Evolutionary conservation across 257 asterid genomes (phyloP).

Genomic region (Fraxinus pennsylvanica): DNA sequence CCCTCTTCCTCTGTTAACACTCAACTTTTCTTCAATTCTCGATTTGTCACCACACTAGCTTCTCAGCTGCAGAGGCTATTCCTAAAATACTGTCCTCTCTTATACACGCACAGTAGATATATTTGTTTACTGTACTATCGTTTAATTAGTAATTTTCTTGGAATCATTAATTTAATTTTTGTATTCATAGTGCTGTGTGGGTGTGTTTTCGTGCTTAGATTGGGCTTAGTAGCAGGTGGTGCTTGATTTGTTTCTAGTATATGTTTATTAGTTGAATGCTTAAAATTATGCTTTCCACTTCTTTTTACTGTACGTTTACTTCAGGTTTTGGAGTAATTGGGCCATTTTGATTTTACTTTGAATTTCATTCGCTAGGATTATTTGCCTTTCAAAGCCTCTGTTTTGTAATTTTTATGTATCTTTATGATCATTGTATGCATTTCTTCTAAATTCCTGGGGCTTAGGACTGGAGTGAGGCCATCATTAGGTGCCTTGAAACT

Average conservation of each 20-base stretch:
- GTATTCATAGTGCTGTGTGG: background rate
- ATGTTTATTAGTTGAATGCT: background rate
- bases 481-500: background rate
- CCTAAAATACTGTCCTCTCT: background rate
- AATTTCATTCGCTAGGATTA: background rate
- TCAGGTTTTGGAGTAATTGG: constrained; percentile 5
- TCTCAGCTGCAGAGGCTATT: constrained; percentile 37
- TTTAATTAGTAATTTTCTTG: background rate
- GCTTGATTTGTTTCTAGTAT: background rate
- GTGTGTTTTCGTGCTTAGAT: background rate
- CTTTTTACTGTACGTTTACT: background rate
- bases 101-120: background rate
- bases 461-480: background rate
- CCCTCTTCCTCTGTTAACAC: constrained; percentile 5
- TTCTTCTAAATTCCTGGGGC: too few species aligned
- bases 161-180: background rate
- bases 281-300: background rate
- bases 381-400: background rate
- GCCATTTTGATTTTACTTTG: background rate
- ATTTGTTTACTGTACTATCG: background rate
- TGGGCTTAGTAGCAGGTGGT: background rate
- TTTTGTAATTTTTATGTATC: background rate
- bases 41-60: constrained; percentile 2
- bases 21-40: constrained; percentile 4
- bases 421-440: too few species aligned